A percentile compares a stretch with the other conserved stretches of the same genome.
Conservation (phyloP, 73 alveolate genomes). For the Paramecium pentaurelia region DNA sequence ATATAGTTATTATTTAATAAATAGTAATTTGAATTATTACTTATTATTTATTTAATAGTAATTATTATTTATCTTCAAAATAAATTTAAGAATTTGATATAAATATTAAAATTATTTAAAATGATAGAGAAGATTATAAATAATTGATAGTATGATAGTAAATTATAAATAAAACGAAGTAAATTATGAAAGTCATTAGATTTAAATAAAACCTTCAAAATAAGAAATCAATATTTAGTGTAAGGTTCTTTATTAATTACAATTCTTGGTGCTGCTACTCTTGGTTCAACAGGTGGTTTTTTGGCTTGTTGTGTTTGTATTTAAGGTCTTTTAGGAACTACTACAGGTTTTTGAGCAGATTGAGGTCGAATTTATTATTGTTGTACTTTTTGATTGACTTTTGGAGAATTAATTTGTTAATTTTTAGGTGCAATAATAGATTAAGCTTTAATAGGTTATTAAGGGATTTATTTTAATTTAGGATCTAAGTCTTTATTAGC, state of each 20-base stretch:
- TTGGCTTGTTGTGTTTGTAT: neutral
- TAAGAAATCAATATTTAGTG: slow-evolving; percentile 16
- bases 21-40: no score
- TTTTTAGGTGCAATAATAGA: neutral
- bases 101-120: no score
- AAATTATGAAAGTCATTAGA: neutral
- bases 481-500: neutral
- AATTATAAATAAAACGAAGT: neutral
- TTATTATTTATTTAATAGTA: no score
- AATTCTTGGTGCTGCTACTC: neutral
- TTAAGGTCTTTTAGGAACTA: neutral
- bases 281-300: neutral
- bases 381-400: neutral
- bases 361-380: neutral
- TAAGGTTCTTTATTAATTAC: slow-evolving; percentile 44
- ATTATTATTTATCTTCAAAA: no score
- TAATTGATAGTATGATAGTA: neutral
- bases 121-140: neutral
- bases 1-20: no score
- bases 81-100: no score
- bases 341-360: neutral
- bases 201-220: neutral
- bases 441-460: neutral
- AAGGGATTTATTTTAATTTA: neutral
- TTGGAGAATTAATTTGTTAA: neutral